Base-by-base conservation (phyloP, 495 filamentous ascomycete species). In the Xylaria venustula region DNA sequence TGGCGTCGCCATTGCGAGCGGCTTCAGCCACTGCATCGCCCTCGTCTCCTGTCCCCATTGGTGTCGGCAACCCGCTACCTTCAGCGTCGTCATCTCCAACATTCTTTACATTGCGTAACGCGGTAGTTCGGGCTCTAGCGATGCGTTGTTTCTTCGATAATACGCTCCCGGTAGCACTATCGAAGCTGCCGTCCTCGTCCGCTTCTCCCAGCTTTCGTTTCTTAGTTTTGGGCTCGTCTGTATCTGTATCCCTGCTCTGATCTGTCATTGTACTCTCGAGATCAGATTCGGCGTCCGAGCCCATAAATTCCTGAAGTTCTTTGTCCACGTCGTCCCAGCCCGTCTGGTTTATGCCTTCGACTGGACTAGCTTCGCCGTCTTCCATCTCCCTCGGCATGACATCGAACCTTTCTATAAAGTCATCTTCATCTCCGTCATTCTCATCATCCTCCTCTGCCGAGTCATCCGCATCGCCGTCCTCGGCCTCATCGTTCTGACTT, bases 291-390 rank as follows among this genome's bases (percentile, higher is more conserved):
- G 81, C 84, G 12, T 82, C 76, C 36, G 70, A 70, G 1, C 73
- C 88, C 60, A 94, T 76, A 64, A 94, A 95, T 17, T 92, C 90
- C 42, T 85, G 81, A 5, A 94, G 73, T 67, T 95, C 92, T 49
- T 88, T 87, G 62, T 91, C 86, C 12, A 88, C 79, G 14, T 72
- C 75, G 36, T 77, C 78, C 86, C 87, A 88, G 52, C 89, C 81
- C 57, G 86, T 83, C 20, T 68, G 70, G 56, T 81, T 76, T 0
- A 81, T 69, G 50, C 76, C 75, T 32, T 85, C 81, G 37, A 86
- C 79, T 0, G 83, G 84, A 32, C 77, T 81, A 5, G 75, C 60
- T 40, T 82, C 74, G 20, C 79, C 80, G 25, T 84, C 77, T 45
- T 63, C 67, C 3, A 79, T 60, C 11, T 80, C 79, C n/a, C 72